Base-by-base conservation (phyloP, 768 basidiomycete genomes). In the Collybia mongolica region DNA sequence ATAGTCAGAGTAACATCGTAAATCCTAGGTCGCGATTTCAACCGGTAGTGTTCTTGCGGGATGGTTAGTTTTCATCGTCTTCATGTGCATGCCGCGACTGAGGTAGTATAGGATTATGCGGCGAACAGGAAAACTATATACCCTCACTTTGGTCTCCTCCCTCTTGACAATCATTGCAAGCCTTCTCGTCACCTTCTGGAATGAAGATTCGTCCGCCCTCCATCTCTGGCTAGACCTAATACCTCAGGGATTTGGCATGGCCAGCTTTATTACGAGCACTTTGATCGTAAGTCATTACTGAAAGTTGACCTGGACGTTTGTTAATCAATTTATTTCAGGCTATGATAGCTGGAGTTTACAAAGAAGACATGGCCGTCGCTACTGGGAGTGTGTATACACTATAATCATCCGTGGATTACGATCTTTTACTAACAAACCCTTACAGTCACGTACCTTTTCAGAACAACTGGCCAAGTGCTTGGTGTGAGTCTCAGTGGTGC, bases 401-500 rank as follows among this genome's bases (percentile, higher is more conserved):
- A 32, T 44, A 53, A 54, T 51, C 47, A 35, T 53, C 46, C 49
- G 52, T 26, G 53, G 37, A 23, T 44, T 26, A 26, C 24, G 3
- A 4, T 40, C 42, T 46, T 22, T 18, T 35, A 40, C 52, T 46
- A 9, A 47, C 35, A 19, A 12, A 29, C 29, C 44, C 32, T 32
- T 47, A 15, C 58, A 96, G 93, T 95, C 60, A 90, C 90, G 26
- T 98, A 98, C 68, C 76, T 97, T 41, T 96, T 95, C 75, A 76
- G 95, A 55, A 94, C 93, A 6, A 89, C 91, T 15, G 95, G 95
- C 2, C 96, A 98, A 73, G 97, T 97, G 19, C 77, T 98, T 48
- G 97, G 96, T 29, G 96, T 99, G 47, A 90, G 90, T 59, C 72
- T 95, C 40, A 86, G 85, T 58, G 90, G 93, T 18, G 87, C 92